Evolutionary conservation across 1,139 yeast species (phyloP).

Genomic region (Kodamaea sp.): DNA sequence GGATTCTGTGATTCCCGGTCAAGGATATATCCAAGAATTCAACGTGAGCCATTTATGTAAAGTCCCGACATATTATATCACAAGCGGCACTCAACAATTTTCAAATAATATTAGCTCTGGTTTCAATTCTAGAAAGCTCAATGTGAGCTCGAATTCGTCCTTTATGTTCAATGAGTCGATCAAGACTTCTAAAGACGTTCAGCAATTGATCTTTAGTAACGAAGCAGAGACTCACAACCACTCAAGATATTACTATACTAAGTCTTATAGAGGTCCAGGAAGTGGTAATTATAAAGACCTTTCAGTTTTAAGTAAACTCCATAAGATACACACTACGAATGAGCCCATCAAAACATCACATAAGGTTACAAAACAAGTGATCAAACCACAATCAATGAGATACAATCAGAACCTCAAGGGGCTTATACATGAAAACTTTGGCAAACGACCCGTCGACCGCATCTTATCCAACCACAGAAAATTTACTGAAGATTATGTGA

Average conservation of each 20-base stretch:
- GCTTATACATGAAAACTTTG: slow-evolving; percentile 37
- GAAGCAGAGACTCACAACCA: slow-evolving; percentile 39
- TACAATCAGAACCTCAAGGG: slow-evolving; percentile 36
- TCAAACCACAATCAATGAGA: slow-evolving; percentile 15
- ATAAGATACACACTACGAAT: slow-evolving; percentile 28
- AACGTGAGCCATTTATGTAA: slow-evolving; percentile 43
- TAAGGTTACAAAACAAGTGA: slow-evolving; percentile 12
- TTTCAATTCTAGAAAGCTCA: slow-evolving; percentile 19
- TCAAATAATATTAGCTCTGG: slow-evolving; percentile 4
- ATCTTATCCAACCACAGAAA: slow-evolving; percentile 31
- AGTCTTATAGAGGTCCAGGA: slow-evolving; percentile 48
- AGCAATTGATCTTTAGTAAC: slow-evolving; percentile 36
- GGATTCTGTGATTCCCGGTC: slow-evolving; percentile 48
- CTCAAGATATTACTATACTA: slow-evolving; percentile 42
- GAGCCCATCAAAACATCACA: slow-evolving; percentile 17
- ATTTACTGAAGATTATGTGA: slow-evolving; percentile 39
- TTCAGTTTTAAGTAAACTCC: slow-evolving; percentile 42
- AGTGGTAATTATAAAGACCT: slow-evolving; percentile 52
- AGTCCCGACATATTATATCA: slow-evolving; percentile 45
- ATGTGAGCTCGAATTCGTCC: slow-evolving; percentile 23
- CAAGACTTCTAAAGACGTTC: slow-evolving; percentile 37
- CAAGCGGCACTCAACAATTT: slow-evolving; percentile 25
- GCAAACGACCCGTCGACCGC: slow-evolving; percentile 33
- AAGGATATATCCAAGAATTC: slow-evolving; percentile 48
- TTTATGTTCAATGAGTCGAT: slow-evolving; percentile 25